phyloP scores from a whole-genome alignment of 2,329 filamentous ascomycete genomes.

The Aspergillus hiratsukae region DNA sequence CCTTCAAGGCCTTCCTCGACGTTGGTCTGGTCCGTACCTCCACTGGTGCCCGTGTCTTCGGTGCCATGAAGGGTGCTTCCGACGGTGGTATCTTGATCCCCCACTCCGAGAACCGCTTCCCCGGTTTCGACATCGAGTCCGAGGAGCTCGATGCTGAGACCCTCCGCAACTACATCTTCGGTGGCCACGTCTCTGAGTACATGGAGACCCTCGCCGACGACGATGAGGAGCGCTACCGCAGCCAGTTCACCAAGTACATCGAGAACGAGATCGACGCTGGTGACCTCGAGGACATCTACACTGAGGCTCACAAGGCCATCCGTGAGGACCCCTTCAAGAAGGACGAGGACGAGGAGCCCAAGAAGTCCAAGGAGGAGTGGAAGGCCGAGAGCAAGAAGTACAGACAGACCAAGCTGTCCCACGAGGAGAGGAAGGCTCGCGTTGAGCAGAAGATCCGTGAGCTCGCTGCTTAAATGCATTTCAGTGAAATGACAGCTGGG shows the following conservation, averaged over 20 bases:
- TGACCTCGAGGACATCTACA: conserved; percentile 93
- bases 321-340: conserved; percentile 98
- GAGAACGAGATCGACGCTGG: conserved; percentile 96
- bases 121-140: conserved; percentile 92
- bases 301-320: conserved; percentile 92
- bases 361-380: conserved; percentile 98
- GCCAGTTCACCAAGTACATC: conserved; percentile 96
- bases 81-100: conserved; percentile 96
- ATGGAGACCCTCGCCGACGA: conserved; percentile 99
- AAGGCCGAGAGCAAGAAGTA: conserved; percentile 93
- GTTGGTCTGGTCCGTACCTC: conserved; percentile 96
- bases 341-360: conserved; percentile 64
- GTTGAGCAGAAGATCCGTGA: conserved; percentile 89
- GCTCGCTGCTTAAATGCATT: conserved; percentile 49
- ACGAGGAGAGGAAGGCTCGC: conserved; percentile 75
- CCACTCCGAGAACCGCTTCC: conserved; percentile 99
- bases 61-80: conserved; percentile 98
- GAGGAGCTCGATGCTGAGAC: conserved; percentile 97
- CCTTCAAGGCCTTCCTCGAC: conserved; percentile 99
- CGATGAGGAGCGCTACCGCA: conserved; percentile 99
- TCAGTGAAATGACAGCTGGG: conserved; percentile 4
- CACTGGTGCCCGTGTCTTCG: conserved; percentile 97
- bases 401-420: conserved; percentile 70
- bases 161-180: conserved; percentile 99
- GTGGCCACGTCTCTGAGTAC: conserved; percentile 98